Evolutionary conservation across 2,329 filamentous ascomycete genomes (phyloP).

Genomic region (Fusarium illudens): DNA sequence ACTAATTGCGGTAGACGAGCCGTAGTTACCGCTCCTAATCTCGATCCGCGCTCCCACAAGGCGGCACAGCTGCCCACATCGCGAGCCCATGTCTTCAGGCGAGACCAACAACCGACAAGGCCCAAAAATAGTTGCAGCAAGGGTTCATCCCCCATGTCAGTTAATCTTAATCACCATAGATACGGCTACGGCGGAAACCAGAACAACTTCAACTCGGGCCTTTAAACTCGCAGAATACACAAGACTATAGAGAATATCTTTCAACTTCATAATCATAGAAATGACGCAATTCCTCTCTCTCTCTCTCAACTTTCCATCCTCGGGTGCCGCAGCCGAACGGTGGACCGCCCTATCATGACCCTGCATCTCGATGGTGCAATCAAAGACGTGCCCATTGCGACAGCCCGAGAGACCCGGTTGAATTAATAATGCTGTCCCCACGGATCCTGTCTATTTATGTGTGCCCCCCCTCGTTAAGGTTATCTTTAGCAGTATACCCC

Average conservation of each 20-base stretch:
- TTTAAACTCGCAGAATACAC: neutral
- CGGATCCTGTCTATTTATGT: neutral
- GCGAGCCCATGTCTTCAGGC: neutral
- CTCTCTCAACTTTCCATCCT: neutral
- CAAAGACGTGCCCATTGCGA: slow-evolving; percentile 4
- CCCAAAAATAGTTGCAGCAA: neutral
- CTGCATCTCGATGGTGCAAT: slow-evolving; percentile 20
- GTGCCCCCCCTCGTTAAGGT: too few species aligned
- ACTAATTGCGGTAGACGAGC: neutral
- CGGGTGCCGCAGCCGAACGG: neutral
- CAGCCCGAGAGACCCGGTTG: neutral
- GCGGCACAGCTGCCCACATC: neutral
- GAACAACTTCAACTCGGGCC: neutral
- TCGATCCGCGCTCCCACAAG: neutral
- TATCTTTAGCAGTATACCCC: neutral
- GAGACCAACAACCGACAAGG: neutral
- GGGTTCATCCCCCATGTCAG: neutral
- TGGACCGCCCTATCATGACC: slow-evolving; percentile 7
- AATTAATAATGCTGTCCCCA: slow-evolving; percentile 15
- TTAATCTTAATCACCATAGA: neutral
- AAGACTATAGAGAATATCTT: neutral
- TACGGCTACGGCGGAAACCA: neutral
- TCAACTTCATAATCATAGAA: neutral
- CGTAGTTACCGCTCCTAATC: neutral
- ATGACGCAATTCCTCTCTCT: neutral